These are phyloP conservation scores for Trametes cinnabarina DNA, from an alignment of 768 basidiomycete species.

Conservation along the genomic window DNA sequence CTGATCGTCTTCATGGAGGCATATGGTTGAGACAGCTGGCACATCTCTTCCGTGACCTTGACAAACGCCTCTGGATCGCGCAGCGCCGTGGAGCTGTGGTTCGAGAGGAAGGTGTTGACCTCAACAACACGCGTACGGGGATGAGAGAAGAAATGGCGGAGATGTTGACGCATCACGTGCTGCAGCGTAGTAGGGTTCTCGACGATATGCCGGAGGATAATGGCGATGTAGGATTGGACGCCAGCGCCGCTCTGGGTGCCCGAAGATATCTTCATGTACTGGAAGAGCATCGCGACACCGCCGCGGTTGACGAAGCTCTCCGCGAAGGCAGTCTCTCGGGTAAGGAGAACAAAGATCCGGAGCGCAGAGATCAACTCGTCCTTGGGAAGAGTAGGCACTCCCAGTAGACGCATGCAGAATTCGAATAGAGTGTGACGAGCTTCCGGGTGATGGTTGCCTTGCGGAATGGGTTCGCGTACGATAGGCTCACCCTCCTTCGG, in stretches of 20 bases:
- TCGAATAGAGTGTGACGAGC: constrained; percentile 71
- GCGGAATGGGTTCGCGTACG: constrained; percentile 45
- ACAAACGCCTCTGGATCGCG: constrained; percentile 80
- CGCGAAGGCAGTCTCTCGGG: constrained; percentile 66
- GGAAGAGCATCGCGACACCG: constrained; percentile 64
- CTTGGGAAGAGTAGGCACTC: constrained; percentile 58
- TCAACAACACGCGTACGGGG: constrained; percentile 71
- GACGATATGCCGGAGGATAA: constrained; percentile 88
- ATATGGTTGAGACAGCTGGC: constrained; percentile 69
- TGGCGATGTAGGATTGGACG: constrained; percentile 79
- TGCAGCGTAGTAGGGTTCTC: constrained; percentile 70
- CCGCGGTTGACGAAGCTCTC: constrained; percentile 64
- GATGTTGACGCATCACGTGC: constrained; percentile 75
- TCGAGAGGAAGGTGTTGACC: constrained; percentile 67
- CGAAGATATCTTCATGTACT: constrained; percentile 56
- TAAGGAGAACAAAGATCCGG: constrained; percentile 81
- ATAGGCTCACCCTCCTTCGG: constrained; percentile 73
- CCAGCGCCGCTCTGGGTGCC: constrained; percentile 50
- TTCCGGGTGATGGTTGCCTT: constrained; percentile 61
- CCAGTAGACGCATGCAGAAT: constrained; percentile 71
- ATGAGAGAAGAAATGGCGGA: constrained; percentile 77
- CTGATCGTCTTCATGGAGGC: constrained; percentile 27
- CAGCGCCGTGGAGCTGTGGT: constrained; percentile 74
- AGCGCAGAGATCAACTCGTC: constrained; percentile 83
- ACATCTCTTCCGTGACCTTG: constrained; percentile 65